Base-by-base conservation (phyloP, 805 yeast species). In the Clavispora vitiphila region DNA sequence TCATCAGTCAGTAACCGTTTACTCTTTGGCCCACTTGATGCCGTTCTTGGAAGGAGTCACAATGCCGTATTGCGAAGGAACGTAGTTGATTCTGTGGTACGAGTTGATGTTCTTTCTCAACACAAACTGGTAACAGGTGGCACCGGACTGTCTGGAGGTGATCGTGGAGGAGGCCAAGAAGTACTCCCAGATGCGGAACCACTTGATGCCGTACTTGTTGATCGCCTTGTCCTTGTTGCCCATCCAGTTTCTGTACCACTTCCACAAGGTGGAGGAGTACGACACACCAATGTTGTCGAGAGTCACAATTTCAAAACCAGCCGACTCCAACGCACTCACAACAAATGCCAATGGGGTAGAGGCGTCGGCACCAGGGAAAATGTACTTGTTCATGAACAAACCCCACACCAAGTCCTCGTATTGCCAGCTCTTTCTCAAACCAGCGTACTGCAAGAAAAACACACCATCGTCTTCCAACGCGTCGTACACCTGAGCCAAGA, bases 361-460 rank as follows among this genome's bases (percentile, higher is more conserved):
- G 37, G 96, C 96, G 69, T 88, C 96, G 39, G 96, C 96, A 67
- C 96, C 96, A 34, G 96, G 96, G 87, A 88, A 88, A 61, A 88
- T 83, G 68, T 86, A 88, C 74, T 86, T 88, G 80, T 89, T 88
- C 96, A 88, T 89, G 68, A 88, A 88, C 62, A 89, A 73, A 56
- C 96, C 96, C 96, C 96, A 88, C 65, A 80, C 74, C 58, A 88
- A 76, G 65, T 88, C 96, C 71, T 88, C 96, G 67, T 86, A 88
- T 71, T 88, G 96, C 96, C 96, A 88, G 44, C 77, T 72, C 71
- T 88, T 89, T 72, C 96, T 81, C 56, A 88, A 69, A 41, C 96
- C 96, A 39, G 96, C 90, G 59, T 83, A 84, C 71, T 88, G 96
- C 62, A 88, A 72, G 62, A 75, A 83, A 74, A 88, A 87, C 41